phyloP scores from a whole-genome alignment of 257 asterid species.

The Euphrasia confusa region DNA sequence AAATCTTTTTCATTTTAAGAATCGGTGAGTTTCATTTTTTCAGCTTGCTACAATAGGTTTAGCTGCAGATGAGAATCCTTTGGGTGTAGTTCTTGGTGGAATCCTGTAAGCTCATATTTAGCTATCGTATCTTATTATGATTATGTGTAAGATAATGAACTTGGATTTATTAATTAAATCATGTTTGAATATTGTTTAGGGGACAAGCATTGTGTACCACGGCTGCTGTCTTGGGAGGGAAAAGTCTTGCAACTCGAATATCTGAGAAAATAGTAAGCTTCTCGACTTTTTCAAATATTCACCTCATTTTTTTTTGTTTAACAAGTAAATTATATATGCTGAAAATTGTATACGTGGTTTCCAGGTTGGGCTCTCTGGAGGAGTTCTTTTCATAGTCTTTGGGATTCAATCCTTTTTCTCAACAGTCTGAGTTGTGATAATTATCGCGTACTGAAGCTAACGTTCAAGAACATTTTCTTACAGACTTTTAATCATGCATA shows the following conservation, averaged over 20 bases:
- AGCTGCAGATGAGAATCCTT: slow-evolving; percentile 95
- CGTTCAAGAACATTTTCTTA: slow-evolving; percentile 9
- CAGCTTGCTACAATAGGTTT: slow-evolving; percentile 94
- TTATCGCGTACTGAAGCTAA: slow-evolving; percentile 25
- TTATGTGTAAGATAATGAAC: not conserved
- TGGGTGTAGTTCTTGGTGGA: slow-evolving; percentile 94
- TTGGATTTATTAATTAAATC: slow-evolving; percentile 31
- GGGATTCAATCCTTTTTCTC: slow-evolving; percentile 83
- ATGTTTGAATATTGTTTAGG: slow-evolving; percentile 33
- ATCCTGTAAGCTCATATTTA: slow-evolving; percentile 52
- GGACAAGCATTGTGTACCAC: slow-evolving; percentile 85
- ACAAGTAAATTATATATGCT: not conserved
- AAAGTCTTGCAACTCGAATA: slow-evolving; percentile 69
- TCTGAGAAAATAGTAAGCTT: slow-evolving; percentile 63
- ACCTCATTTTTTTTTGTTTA: not conserved
- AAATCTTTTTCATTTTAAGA: slow-evolving; percentile 19
- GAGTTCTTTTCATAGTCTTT: slow-evolving; percentile 68
- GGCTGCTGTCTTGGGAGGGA: slow-evolving; percentile 80
- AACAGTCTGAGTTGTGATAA: slow-evolving; percentile 37
- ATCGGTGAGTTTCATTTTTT: slow-evolving; percentile 15
- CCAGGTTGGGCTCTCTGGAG: slow-evolving; percentile 78
- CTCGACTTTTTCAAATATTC: not conserved
- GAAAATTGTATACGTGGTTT: not conserved
- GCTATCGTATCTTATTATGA: not conserved
- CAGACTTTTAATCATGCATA: not conserved